A percentile compares a stretch with the other conserved stretches of the same genome.
These are phyloP conservation scores for Colletotrichum eremochloae DNA, from an alignment of 2,329 filamentous ascomycete genomes.

Conservation along the genomic window DNA sequence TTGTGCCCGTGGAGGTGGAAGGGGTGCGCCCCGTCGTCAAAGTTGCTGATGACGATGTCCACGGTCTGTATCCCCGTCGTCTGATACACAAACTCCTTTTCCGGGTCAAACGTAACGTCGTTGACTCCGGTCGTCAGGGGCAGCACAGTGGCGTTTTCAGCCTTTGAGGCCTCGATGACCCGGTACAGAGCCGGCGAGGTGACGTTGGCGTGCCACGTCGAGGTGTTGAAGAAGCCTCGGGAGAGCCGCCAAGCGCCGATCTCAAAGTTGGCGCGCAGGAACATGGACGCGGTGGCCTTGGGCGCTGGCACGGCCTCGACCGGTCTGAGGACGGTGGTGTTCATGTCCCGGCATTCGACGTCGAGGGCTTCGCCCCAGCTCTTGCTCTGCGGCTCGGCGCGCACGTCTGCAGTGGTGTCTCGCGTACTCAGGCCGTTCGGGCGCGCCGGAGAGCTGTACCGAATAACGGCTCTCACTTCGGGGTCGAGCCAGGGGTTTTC, in stretches of 20 bases:
- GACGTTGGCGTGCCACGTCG: constrained; percentile 59
- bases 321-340: constrained; percentile 61
- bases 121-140: constrained; percentile 47
- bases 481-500: constrained; percentile 49
- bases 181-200: constrained; percentile 54
- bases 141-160: neutral
- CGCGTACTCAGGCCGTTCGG: neutral
- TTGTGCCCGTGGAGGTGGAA: constrained; percentile 72
- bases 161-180: constrained; percentile 47
- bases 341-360: constrained; percentile 66
- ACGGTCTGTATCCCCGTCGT: constrained; percentile 35
- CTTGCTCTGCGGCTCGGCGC: constrained; percentile 53
- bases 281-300: constrained; percentile 56
- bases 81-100: constrained; percentile 42
- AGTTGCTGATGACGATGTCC: constrained; percentile 51
- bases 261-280: constrained; percentile 66
- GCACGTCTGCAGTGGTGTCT: neutral
- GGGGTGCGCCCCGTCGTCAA: constrained; percentile 53
- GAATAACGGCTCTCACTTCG: constrained; percentile 50
- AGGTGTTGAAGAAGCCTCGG: constrained; percentile 68
- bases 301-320: constrained; percentile 53
- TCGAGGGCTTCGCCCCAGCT: constrained; percentile 64
- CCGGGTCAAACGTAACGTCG: constrained; percentile 47
- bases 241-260: constrained; percentile 67
- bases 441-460: constrained; percentile 44